Conservation (phyloP, 257 asterid genomes). For the Solanum ahanhuiri region DNA sequence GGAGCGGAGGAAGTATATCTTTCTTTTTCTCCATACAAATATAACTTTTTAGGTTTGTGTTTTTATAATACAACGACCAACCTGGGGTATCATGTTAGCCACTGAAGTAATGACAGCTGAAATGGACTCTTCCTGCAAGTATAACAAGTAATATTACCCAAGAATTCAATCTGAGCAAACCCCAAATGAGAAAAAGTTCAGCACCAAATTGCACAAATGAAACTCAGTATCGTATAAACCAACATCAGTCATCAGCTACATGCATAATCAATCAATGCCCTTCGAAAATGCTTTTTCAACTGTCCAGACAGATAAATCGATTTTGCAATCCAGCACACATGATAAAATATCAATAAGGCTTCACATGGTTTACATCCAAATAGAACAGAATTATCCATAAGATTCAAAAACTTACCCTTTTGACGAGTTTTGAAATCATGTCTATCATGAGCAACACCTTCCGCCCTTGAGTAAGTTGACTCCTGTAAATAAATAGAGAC, state of each 20-base stretch:
- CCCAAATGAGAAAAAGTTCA: not conserved
- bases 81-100: slow-evolving; percentile 98
- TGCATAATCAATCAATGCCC: not conserved
- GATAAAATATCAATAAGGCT: not conserved
- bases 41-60: not conserved
- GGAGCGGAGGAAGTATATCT: not conserved
- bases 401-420: slow-evolving; percentile 36
- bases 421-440: slow-evolving; percentile 75
- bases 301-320: not conserved
- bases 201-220: not conserved
- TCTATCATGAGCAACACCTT: slow-evolving; percentile 84
- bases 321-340: not conserved
- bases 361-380: not conserved
- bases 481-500: slow-evolving; percentile 33
- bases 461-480: slow-evolving; percentile 88
- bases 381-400: not conserved
- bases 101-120: slow-evolving; percentile 88
- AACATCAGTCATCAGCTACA: not conserved
- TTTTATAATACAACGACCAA: slow-evolving; percentile 21
- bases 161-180: not conserved
- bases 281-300: not conserved
- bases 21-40: not conserved
- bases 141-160: not conserved
- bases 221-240: not conserved
- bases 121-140: slow-evolving; percentile 81